These are phyloP conservation scores for Ceratopteris richardii DNA, from an alignment of 75 land plant genomes.

Conservation along the genomic window DNA sequence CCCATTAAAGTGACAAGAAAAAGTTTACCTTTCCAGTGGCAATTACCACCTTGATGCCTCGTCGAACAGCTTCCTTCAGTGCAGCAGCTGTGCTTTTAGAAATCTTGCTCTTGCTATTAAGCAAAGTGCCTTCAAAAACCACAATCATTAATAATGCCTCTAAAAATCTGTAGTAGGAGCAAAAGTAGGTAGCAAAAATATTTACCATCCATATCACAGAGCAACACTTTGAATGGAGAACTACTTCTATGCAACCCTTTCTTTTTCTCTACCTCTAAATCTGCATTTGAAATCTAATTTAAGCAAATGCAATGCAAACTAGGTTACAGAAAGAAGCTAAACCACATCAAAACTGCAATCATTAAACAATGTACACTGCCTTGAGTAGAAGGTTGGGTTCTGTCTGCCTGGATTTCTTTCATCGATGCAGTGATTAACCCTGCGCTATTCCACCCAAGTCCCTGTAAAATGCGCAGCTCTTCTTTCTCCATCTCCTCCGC, in stretches of 20 bases:
- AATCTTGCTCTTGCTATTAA: slow-evolving; percentile 70
- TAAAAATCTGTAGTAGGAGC: too few relatives aligned
- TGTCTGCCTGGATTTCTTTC: too few relatives aligned
- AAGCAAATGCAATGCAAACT: not conserved
- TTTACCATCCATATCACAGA: slow-evolving; percentile 99
- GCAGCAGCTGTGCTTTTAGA: slow-evolving; percentile 53
- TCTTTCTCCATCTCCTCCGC: slow-evolving; percentile 81
- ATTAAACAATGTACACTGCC: not conserved
- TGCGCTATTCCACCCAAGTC: slow-evolving; percentile 87
- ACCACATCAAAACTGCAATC: not conserved
- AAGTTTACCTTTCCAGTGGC: slow-evolving; percentile 83
- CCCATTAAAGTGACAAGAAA: slow-evolving; percentile 2
- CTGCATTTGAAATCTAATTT: not conserved
- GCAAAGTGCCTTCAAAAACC: slow-evolving; percentile 52
- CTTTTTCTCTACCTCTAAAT: not conserved
- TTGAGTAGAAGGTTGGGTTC: too few relatives aligned
- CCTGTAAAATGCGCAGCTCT: slow-evolving; percentile 59
- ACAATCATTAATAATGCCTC: not conserved
- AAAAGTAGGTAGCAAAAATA: not conserved
- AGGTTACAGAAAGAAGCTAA: too few relatives aligned
- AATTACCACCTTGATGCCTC: slow-evolving; percentile 68
- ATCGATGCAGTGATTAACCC: slow-evolving; percentile 39
- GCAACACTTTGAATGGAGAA: slow-evolving; percentile 33
- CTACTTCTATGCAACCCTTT: slow-evolving; percentile 1
- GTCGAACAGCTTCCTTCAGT: slow-evolving; percentile 57